These are phyloP conservation scores for Candida railenensis DNA, from an alignment of 805 yeast species.

Conservation along the genomic window DNA sequence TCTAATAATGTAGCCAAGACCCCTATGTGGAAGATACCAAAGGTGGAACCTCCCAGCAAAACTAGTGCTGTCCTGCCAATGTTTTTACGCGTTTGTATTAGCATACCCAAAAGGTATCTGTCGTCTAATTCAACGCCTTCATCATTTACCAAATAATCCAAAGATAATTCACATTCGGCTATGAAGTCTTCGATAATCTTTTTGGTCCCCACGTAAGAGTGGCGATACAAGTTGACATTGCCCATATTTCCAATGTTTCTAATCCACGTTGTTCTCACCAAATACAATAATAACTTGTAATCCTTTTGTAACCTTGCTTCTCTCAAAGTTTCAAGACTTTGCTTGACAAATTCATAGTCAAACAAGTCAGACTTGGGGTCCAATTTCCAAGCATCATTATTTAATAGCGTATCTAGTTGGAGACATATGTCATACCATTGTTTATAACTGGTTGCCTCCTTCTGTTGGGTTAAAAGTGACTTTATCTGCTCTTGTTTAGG, in stretches of 20 bases:
- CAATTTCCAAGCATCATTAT: slow-evolving; percentile 72
- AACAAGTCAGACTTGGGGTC: slow-evolving; percentile 62
- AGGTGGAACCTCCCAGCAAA: slow-evolving; percentile 94
- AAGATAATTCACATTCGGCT: slow-evolving; percentile 61
- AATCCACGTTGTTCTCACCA: slow-evolving; percentile 81
- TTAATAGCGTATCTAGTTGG: slow-evolving; percentile 62
- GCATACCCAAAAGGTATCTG: slow-evolving; percentile 67
- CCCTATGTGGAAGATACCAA: slow-evolving; percentile 91
- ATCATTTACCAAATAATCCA: slow-evolving; percentile 39
- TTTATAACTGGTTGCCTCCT: slow-evolving; percentile 40
- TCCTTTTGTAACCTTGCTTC: slow-evolving; percentile 59
- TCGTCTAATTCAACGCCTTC: slow-evolving; percentile 55
- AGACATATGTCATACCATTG: slow-evolving; percentile 70
- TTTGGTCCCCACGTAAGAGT: slow-evolving; percentile 85
- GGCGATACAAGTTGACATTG: slow-evolving; percentile 70
- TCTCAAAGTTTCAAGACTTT: slow-evolving; percentile 54
- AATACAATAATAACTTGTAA: slow-evolving; percentile 59
- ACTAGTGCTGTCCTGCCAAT: slow-evolving; percentile 93
- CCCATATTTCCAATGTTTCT: slow-evolving; percentile 88
- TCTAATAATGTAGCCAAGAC: slow-evolving; percentile 79
- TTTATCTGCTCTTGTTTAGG: slow-evolving; percentile 22
- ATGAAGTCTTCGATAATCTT: slow-evolving; percentile 78
- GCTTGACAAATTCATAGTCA: slow-evolving; percentile 63
- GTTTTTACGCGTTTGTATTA: slow-evolving; percentile 84
- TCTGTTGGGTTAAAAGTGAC: slow-evolving; percentile 27